phyloP scores from a whole-genome alignment of 139 green algal genomes.

The Picochlorum costavermella region DNA sequence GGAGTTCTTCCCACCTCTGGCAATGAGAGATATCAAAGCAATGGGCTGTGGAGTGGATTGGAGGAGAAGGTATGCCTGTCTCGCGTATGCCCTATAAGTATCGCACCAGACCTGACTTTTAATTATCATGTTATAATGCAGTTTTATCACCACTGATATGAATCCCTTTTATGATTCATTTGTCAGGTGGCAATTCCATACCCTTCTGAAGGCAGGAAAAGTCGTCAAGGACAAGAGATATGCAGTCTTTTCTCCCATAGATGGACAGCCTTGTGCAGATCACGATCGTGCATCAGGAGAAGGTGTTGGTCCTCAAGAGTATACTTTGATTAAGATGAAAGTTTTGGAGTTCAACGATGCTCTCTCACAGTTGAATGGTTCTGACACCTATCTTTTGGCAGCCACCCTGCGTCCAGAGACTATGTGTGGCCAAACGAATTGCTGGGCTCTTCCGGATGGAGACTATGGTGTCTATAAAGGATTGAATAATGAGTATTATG shows the following conservation, averaged over 20 bases:
- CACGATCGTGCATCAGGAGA: conserved; percentile 90
- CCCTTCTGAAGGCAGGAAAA: conserved; percentile 67
- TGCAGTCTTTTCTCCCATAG: conserved; percentile 88
- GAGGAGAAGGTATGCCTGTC: conserved; percentile 43
- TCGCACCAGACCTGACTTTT: conserved; percentile 1
- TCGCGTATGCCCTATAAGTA: no score
- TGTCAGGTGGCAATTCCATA: conserved; percentile 91
- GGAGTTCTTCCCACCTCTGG: conserved; percentile 86
- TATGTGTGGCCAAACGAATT: conserved; percentile 99
- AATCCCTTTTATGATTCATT: conserved; percentile 99
- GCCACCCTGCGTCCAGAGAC: conserved; percentile 96
- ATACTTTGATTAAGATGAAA: conserved; percentile 96
- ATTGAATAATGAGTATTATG: conserved; percentile 73
- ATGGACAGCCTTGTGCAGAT: conserved; percentile 92
- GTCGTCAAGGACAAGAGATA: conserved; percentile 94
- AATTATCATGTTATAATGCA: conserved; percentile 10
- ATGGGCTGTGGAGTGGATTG: conserved; percentile 98
- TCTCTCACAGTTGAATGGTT: conserved; percentile 55
- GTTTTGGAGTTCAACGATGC: conserved; percentile 64
- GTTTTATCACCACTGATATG: conserved; percentile 96
- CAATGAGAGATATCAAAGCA: conserved; percentile 70
- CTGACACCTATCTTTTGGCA: conserved; percentile 78
- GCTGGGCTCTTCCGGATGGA: conserved; percentile 92
- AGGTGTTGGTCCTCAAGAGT: conserved; percentile 89
- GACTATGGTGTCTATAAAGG: conserved; percentile 75